These are phyloP conservation scores for Moringa oleifera DNA, from an alignment of 345 rosid genomes.

Conservation along the genomic window DNA sequence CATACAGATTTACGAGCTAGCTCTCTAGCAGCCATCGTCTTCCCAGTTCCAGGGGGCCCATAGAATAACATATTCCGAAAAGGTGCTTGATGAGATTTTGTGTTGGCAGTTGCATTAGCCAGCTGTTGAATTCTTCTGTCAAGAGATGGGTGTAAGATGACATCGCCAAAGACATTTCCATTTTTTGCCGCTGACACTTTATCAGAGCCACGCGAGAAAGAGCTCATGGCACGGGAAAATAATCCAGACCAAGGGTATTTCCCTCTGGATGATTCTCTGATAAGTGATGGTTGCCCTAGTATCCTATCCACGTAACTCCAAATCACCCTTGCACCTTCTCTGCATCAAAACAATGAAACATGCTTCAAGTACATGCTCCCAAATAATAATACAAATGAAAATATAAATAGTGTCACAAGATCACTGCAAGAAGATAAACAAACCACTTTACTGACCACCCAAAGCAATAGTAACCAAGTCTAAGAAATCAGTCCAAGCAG, in stretches of 20 bases:
- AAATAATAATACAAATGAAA: neutral
- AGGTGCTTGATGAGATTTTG: slow-evolving; percentile 93
- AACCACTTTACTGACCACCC: too few relatives aligned
- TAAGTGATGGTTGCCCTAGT: slow-evolving; percentile 95
- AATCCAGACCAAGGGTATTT: slow-evolving; percentile 97
- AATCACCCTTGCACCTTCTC: slow-evolving; percentile 97
- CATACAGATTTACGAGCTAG: slow-evolving; percentile 87
- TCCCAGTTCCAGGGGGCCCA: slow-evolving; percentile 99
- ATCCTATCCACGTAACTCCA: slow-evolving; percentile 98
- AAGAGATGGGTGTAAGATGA: slow-evolving; percentile 84
- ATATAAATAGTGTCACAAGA: neutral
- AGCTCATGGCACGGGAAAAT: slow-evolving; percentile 38
- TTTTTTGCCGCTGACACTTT: slow-evolving; percentile 42
- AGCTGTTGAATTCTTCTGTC: slow-evolving; percentile 80
- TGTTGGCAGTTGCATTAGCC: slow-evolving; percentile 90
- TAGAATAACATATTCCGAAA: slow-evolving; percentile 93
- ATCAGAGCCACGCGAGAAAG: slow-evolving; percentile 34
- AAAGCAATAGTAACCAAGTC: neutral
- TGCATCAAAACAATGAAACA: slow-evolving; percentile 22
- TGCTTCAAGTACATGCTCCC: neutral
- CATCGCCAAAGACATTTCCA: slow-evolving; percentile 89
- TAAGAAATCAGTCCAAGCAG: neutral
- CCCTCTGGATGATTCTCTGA: slow-evolving; percentile 97
- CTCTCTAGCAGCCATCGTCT: slow-evolving; percentile 98
- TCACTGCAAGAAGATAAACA: too few relatives aligned